Evolutionary conservation across 305 asterid species (phyloP).

Genomic region (Striga hermonthica): DNA sequence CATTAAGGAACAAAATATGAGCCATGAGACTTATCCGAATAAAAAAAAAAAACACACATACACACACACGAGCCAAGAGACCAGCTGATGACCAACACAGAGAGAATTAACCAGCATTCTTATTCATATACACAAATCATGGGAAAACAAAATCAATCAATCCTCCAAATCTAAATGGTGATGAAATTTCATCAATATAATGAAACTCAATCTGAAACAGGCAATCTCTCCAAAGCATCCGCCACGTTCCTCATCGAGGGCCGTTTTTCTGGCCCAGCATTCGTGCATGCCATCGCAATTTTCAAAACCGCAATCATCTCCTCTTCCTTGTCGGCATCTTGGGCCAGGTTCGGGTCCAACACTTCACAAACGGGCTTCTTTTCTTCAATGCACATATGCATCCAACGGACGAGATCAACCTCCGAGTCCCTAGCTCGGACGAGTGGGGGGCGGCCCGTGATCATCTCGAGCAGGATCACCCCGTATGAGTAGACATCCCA

Average conservation of each 20-base stretch:
- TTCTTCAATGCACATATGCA: constrained; percentile 81
- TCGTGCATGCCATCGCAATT: constrained; percentile 81
- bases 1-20: no score
- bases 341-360: constrained; percentile 54
- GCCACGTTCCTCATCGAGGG: constrained; percentile 74
- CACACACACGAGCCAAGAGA: neutral
- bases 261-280: constrained; percentile 62
- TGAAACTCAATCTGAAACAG: neutral
- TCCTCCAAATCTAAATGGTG: neutral
- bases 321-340: constrained; percentile 71
- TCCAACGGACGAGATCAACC: constrained; percentile 71
- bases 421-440: constrained; percentile 62
- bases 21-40: neutral
- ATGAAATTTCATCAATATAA: neutral
- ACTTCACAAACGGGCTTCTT: constrained; percentile 75
- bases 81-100: neutral
- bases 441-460: constrained; percentile 60
- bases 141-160: neutral
- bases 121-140: no score
- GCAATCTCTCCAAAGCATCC: constrained; percentile 49
- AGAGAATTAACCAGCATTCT: no score
- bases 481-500: constrained; percentile 92
- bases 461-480: constrained; percentile 71
- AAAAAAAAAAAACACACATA: no score
- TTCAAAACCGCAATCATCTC: constrained; percentile 74